phyloP scores from a whole-genome alignment of 768 basidiomycete genomes.

The Collybia sordida region DNA sequence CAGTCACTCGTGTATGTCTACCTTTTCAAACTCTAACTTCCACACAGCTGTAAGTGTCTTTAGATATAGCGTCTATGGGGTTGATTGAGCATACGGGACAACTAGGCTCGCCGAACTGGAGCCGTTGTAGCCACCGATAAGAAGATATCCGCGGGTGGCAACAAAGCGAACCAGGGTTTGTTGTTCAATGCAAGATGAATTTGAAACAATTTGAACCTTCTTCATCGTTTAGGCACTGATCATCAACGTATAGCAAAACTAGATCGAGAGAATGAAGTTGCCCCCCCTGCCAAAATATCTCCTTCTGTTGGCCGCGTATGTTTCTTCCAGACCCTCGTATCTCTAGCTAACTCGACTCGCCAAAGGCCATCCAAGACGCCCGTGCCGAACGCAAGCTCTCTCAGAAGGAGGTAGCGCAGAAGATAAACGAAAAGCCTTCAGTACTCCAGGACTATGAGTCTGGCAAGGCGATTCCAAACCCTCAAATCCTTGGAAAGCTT shows the following conservation, averaged over 20 bases:
- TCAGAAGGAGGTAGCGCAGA: constrained; percentile 91
- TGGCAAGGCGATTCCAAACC: constrained; percentile 82
- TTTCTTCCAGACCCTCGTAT: constrained; percentile 6
- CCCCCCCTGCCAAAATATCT: constrained; percentile 81
- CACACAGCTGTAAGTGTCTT: constrained; percentile 51
- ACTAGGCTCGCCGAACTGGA: constrained; percentile 72
- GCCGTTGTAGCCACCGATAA: constrained; percentile 83
- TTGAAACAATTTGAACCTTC: not conserved
- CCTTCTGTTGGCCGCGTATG: constrained; percentile 72
- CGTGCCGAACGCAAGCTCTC: constrained; percentile 78
- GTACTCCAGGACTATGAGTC: constrained; percentile 89
- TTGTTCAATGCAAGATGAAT: constrained; percentile 1
- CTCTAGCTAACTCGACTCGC: constrained; percentile 8
- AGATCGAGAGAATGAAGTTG: constrained; percentile 93
- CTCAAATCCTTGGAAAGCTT: constrained; percentile 85
- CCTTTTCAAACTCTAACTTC: constrained; percentile 1
- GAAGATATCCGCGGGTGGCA: constrained; percentile 64
- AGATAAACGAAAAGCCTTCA: constrained; percentile 91
- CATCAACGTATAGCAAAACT: constrained; percentile 93
- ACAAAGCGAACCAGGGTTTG: constrained; percentile 76
- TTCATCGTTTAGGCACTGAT: constrained; percentile 65
- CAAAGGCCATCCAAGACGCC: constrained; percentile 77
- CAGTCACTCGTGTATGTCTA: constrained; percentile 14
- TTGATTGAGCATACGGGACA: constrained; percentile 8
- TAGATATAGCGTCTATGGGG: not conserved